Evolutionary conservation across 345 rosid species (phyloP).

Genomic region (Eucalyptus urophylla): DNA sequence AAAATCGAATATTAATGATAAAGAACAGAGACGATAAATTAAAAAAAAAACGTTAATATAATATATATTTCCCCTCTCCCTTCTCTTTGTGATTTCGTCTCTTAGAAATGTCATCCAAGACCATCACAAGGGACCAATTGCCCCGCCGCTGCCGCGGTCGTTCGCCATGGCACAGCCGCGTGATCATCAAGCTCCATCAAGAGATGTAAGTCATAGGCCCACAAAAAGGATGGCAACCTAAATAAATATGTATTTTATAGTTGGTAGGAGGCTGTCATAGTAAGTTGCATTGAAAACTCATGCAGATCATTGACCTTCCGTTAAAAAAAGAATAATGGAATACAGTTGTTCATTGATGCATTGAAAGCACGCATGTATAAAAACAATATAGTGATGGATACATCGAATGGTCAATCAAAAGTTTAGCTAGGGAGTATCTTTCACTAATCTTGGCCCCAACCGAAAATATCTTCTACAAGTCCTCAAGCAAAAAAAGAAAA

Average conservation of each 20-base stretch:
- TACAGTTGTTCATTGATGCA: neutral
- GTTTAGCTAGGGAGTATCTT: neutral
- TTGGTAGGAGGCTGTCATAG: neutral
- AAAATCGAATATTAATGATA: neutral
- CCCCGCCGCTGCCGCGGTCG: neutral
- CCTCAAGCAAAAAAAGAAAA: neutral
- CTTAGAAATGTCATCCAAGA: neutral
- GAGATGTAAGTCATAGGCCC: neutral
- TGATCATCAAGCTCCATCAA: neutral
- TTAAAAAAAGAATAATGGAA: neutral
- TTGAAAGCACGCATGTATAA: neutral
- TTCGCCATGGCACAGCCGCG: neutral
- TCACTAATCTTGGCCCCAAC: neutral
- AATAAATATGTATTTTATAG: neutral
- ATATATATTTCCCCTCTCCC: neutral
- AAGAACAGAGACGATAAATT: neutral
- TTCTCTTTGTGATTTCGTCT: neutral
- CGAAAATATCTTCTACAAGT: neutral
- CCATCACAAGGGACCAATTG: neutral
- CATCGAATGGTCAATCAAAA: neutral
- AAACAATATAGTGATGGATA: neutral
- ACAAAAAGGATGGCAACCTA: neutral
- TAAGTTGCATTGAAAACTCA: neutral
- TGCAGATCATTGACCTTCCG: neutral
- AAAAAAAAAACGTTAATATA: neutral